phyloP scores from a whole-genome alignment of 1,284 basidiomycete genomes.

The Marasmius oreades region DNA sequence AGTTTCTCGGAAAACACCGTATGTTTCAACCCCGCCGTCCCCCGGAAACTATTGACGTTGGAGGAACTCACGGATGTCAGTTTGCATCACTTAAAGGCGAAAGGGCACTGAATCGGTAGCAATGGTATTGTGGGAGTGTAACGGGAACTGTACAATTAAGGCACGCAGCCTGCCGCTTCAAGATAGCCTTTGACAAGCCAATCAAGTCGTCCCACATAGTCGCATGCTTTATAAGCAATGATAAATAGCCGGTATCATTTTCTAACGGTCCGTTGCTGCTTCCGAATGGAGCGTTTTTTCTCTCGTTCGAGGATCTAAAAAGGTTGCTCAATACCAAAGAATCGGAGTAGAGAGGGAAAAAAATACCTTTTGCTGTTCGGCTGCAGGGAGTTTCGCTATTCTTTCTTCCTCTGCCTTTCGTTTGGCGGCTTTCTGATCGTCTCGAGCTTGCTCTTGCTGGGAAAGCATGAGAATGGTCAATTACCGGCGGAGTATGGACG shows the following conservation, averaged over 20 bases:
- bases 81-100: no score
- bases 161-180: no score
- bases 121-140: no score
- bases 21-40: no score
- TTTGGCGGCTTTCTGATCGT: slow-evolving; percentile 70
- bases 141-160: no score
- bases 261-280: slow-evolving; percentile 62
- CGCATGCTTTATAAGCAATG: no score
- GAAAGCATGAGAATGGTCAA: slow-evolving; percentile 2
- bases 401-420: slow-evolving; percentile 72
- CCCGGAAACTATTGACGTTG: no score
- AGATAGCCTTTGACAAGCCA: no score
- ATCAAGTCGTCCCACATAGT: no score
- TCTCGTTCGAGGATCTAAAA: slow-evolving; percentile 68
- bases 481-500: not conserved
- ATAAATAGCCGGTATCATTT: slow-evolving; percentile 24
- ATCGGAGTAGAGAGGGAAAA: not conserved
- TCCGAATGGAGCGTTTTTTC: slow-evolving; percentile 65
- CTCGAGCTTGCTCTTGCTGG: slow-evolving; percentile 41
- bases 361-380: slow-evolving; percentile 78
- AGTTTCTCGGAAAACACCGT: no score
- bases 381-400: slow-evolving; percentile 68
- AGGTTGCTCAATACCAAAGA: not conserved
- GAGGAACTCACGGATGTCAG: no score
- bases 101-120: no score